Evolutionary conservation across 2,329 filamentous ascomycete genomes (phyloP).

Genomic region (Epichloe typhina): DNA sequence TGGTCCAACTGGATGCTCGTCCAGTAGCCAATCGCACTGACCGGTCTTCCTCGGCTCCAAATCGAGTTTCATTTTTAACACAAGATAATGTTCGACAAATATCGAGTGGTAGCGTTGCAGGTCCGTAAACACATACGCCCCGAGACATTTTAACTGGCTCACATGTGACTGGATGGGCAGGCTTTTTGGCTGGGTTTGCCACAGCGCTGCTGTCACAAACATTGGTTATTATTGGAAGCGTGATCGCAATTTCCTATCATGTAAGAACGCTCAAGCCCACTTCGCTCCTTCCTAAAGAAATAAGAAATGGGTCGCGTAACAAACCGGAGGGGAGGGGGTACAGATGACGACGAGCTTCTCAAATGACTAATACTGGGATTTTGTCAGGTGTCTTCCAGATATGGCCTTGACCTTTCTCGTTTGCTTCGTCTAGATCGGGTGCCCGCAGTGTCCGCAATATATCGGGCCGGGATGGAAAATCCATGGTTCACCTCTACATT

Average conservation of each 20-base stretch:
- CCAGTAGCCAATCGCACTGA: background rate
- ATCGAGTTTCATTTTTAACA: constrained; percentile 8
- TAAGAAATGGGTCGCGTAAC: background rate
- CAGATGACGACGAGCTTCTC: background rate
- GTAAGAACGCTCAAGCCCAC: constrained; percentile 26
- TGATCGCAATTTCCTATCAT: constrained; percentile 50
- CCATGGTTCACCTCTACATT: constrained; percentile 57
- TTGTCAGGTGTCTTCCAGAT: constrained; percentile 26
- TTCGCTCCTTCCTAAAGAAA: background rate
- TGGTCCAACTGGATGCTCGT: constrained; percentile 19
- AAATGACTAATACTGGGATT: background rate
- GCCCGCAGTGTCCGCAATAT: constrained; percentile 24
- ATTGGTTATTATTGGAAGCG: constrained; percentile 52
- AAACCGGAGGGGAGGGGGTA: background rate
- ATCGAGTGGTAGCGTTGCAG: constrained; percentile 40
- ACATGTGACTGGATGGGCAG: constrained; percentile 20
- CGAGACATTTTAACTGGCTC: background rate
- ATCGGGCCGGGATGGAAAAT: constrained; percentile 40
- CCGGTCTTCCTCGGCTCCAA: background rate
- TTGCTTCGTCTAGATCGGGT: constrained; percentile 23
- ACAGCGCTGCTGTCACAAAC: constrained; percentile 60
- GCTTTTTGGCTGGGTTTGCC: constrained; percentile 49
- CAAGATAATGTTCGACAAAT: constrained; percentile 31
- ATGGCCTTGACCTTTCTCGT: constrained; percentile 27
- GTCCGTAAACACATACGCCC: constrained; percentile 18